Base-by-base conservation (phyloP, 176 grass and related monocot species). In the Dendrocalamus sinicus region DNA sequence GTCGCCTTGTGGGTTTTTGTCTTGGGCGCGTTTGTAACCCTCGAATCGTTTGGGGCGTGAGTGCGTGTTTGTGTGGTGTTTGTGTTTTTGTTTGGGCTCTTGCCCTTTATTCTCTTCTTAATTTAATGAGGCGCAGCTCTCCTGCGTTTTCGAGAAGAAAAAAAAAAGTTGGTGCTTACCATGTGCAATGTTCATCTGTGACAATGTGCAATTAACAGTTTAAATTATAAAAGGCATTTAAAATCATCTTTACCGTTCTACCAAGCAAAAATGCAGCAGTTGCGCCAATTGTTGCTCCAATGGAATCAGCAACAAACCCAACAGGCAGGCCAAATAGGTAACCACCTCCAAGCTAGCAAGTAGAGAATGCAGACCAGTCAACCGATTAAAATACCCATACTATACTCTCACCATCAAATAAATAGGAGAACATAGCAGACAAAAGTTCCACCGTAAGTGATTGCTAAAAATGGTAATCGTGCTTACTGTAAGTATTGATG, bases 251-350 rank as follows among this genome's bases (percentile, higher is more conserved):
- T 86, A 99, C 97, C 77, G 94, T 96, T 92, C 97, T 99, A 72
- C 97, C 97, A 92, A 99, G 90, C 37, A 99, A 68, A 91, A 99
- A 99, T 94, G 97, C 97, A 67, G 97, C 97, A 80, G 94, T 96
- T 73, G 97, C 93, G 57, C 97, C 97, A 90, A 99, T 82, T 45
- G 97, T 99, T 64, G 97, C 97, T 88, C 97, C 97, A 62, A 99
- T 89, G 37, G 97, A 96, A 55, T 99, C 97, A 82, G 97, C 92
- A 87, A 99, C 73, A 86, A 99, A 99, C 79, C 97, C 97, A 52
- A 99, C 51, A 57, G 94, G 94, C 44, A 99, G 81, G 67, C 97
- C 97, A 85, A 99, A 99, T 14, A 99, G 87, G 88, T 99, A 99
- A 72, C 97, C 97, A 66, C 97, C 97, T 77, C 97, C 97, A 89